Base-by-base conservation (phyloP, 352 stramenopile genomes). In the Phytophthora europaea region DNA sequence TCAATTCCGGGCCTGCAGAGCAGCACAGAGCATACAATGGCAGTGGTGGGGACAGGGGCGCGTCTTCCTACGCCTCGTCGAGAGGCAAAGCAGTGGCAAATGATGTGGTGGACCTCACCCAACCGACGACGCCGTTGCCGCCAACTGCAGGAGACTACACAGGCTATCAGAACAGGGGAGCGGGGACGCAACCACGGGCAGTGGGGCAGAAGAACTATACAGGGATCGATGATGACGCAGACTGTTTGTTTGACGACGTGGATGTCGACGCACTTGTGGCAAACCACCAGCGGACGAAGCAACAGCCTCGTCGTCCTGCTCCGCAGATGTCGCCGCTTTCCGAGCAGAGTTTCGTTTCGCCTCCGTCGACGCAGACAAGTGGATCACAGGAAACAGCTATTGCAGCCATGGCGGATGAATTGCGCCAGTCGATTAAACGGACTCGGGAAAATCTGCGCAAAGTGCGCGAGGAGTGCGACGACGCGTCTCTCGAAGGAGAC, bases 401-500 rank as follows among this genome's bases (percentile, higher is more conserved):
- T 53, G 60, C 57, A 20, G 61, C 55, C 13, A 38, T 75, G 15
- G 56, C 60, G 1, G 76, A 88, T 22, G 65, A 80, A 18, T 52
- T 93, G 13, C 81, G 67, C 28, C 67, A 76, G 61, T 76, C 50
- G 22, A 97, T 97, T 36, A 85, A 92, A 65, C 60, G 78, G 15
- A 94, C 87, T 16, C 78, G 90, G 36, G 79, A 89, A 33, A 75
- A 85, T 55, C 70, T 97, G 0, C 85, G 90, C 5, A 67, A 78
- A 72, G 82, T 94, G 26, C 78, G 90, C 40, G 90, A 97, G 67
- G 86, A 92, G 43, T 95, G 88, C 51, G 90, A 97, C 54, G 90
- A 97, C 57, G 90, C 90, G 6, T 95, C 83, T 0, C 65, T 97
- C 4, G 85, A 95, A 72, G 90, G 88, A 26, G 87, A 95, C 7